Base-by-base conservation (phyloP, 1,284 basidiomycete species). In the Anthracocystis panici-leucophaei region DNA sequence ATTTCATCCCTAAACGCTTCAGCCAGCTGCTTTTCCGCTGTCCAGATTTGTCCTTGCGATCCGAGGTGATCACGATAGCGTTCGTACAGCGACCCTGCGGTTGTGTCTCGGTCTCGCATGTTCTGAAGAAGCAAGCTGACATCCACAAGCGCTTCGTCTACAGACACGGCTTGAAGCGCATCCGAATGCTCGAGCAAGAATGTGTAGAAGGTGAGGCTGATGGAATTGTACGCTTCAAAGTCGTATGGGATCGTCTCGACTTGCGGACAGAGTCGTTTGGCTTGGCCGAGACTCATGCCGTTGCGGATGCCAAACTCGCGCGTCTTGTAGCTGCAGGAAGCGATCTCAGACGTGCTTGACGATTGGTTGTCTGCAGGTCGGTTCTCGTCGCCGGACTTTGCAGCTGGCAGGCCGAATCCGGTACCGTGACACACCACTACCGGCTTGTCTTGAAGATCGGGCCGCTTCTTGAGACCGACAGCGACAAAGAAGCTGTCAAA, bases 401-500 rank as follows among this genome's bases (percentile, higher is more conserved):
- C 57, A 21, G 73, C 38, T 0, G 73, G 67, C 1, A 75, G 50
- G 8, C 71, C 57, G 9, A 59, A 42, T 1, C 69, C 65, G 4
- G 73, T 57, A 3, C 94, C 94, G 87, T 99, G 96, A 82, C 96
- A 99, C 0, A 99, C 97, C 0, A 95, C 95, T 2, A 92, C 91
- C 0, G 96, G 93, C 83, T 92, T 76, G 48, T 72, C 72, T 18
- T 54, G 48, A 27, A 84, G 65, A 27, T 81, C 77, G 1, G 80
- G 81, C 0, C 78, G 68, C 27, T 72, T 68, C 20, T 76, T 79
- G 35, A 84, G 65, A 12, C 80, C 80, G 16, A 84, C 82, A 4
- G 65, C 78, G 27, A 97, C 95, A 82, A 99, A 99, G 88, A 98
- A 99, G 80, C 92, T 94, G 84, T 99, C 96, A 81, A 99, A 98